Evolutionary conservation across 2,329 filamentous ascomycete genomes (phyloP).

Genomic region (Orbilia ellipsospora): DNA sequence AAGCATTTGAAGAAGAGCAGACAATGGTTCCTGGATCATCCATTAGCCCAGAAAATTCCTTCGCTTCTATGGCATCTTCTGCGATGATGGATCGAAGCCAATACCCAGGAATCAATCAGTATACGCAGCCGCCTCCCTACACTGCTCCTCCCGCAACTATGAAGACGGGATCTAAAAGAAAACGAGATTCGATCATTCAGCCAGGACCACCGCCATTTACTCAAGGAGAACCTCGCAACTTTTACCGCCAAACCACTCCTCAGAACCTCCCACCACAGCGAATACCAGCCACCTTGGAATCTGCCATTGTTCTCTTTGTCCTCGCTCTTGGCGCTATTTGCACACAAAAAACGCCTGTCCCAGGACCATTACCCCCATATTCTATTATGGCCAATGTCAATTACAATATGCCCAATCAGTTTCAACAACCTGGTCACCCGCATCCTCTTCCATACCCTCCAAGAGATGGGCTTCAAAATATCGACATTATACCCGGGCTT

Average conservation of each 20-base stretch:
- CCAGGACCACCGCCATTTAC: conserved; percentile 61
- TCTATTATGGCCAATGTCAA: conserved; percentile 61
- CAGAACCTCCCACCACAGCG: conserved; percentile 65
- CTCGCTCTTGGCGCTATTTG: conserved; percentile 90
- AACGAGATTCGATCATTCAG: conserved; percentile 66
- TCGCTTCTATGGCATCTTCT: conserved; percentile 47
- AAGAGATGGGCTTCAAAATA: conserved; percentile 69
- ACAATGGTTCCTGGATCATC: conserved; percentile 43
- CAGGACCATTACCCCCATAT: conserved; percentile 63
- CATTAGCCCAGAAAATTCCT: conserved; percentile 51
- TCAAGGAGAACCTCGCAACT: conserved; percentile 56
- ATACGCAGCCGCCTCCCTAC: conserved; percentile 56
- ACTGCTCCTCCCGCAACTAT: conserved; percentile 53
- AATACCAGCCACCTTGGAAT: conserved; percentile 73
- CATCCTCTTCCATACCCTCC: conserved; percentile 62
- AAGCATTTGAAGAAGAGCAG: conserved; percentile 48
- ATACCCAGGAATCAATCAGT: conserved; percentile 65
- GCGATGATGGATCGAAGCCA: conserved; percentile 44
- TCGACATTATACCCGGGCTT: conserved; percentile 87
- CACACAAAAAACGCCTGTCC: conserved; percentile 63
- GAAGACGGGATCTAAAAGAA: conserved; percentile 66
- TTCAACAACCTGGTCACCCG: conserved; percentile 60
- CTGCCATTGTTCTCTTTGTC: conserved; percentile 82
- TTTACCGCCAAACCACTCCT: conserved; percentile 59
- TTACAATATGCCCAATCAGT: conserved; percentile 37